Evolutionary conservation across 2,329 filamentous ascomycete species (phyloP), one percentile per base, ranked within the genome.

Genomic region (Beauveria varroae): DNA sequence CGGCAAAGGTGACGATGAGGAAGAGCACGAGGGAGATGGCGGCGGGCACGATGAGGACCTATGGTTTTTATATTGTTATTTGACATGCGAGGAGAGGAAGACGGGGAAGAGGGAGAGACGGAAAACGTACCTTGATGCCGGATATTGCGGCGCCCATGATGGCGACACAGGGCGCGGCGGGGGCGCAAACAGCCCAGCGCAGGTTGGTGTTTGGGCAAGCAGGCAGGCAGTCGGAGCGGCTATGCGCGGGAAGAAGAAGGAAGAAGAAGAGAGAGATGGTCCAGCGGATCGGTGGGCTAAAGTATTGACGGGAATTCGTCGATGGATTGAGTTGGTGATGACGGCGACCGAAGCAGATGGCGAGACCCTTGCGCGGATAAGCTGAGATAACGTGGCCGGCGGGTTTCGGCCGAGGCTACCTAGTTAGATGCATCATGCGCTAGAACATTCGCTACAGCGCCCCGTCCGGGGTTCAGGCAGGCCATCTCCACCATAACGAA

Each of bases 11-110:
- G 61, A 86, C 75, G 62, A 86, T 62, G 67, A 91, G 73, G 73
- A 90, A 93, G 66, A 91, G 76, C 64, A 83, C 73, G 53, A 91
- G 79, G 51, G 89, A 89, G 69, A 91, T 86, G 69, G 87, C 68
- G 58, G 88, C 88, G 40, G 89, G 89, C 65, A 90, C 76, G 67
- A 91, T 72, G 64, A 92, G 75, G 5, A 86, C 89, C 89, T 92
- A 68, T 9, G 6, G 3, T 22, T 10, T 14, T 30, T 30, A 5
- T 40, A 12, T 16, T 18, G 50, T 53, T 20, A 53, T 30, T 6
- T 30, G 34, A 6, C 16, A 20, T 52, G n/a, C 28, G 18, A 5
- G 28, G 28, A 7, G 12, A n/a, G 44, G 8, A 24, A 12, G 20
- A 4, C 18, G 18, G 37, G 37, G 5, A 2, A 1, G 10, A 7